Percentiles rank a stretch among this genome's conserved stretches.
Conservation (phyloP, 495 filamentous ascomycete genomes). For the Cryomyces minteri region DNA sequence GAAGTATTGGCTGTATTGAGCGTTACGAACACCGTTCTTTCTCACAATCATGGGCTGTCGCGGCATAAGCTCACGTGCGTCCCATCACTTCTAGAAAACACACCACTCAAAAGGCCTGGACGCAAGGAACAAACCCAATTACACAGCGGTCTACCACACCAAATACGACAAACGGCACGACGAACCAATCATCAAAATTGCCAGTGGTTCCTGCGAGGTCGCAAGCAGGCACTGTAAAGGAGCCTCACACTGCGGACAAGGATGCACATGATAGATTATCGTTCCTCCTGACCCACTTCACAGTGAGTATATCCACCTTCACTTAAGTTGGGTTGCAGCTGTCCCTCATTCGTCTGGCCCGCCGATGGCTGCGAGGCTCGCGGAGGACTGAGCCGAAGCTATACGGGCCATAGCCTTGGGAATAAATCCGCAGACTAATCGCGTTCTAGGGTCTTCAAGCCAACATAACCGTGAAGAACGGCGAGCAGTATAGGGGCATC, state of each 20-base stretch:
- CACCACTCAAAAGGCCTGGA: constrained; percentile 40
- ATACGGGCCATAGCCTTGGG: constrained; percentile 1
- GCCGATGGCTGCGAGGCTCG: too few species aligned
- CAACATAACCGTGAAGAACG: constrained; percentile 47
- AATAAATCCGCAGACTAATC: constrained; percentile 9
- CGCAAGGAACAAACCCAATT: constrained; percentile 43
- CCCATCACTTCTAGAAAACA: background rate
- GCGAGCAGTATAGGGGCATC: constrained; percentile 56
- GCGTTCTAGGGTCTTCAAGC: constrained; percentile 42
- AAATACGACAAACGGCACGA: constrained; percentile 34
- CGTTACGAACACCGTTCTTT: too few species aligned
- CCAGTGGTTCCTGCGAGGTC: too few species aligned
- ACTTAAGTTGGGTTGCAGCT: background rate
- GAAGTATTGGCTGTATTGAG: too few species aligned
- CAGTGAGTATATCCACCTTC: constrained; percentile 28
- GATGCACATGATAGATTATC: constrained; percentile 47
- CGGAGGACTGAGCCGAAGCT: background rate
- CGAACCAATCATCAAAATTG: constrained; percentile 13
- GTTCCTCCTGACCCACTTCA: constrained; percentile 41
- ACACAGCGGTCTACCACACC: constrained; percentile 35
- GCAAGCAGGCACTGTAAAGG: constrained; percentile 6
- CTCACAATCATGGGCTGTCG: background rate
- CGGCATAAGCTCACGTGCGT: background rate
- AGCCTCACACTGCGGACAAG: constrained; percentile 38
- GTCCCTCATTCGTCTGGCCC: background rate